Base-by-base conservation (phyloP, 495 filamentous ascomycete species). In the Podospora fimiseda region DNA sequence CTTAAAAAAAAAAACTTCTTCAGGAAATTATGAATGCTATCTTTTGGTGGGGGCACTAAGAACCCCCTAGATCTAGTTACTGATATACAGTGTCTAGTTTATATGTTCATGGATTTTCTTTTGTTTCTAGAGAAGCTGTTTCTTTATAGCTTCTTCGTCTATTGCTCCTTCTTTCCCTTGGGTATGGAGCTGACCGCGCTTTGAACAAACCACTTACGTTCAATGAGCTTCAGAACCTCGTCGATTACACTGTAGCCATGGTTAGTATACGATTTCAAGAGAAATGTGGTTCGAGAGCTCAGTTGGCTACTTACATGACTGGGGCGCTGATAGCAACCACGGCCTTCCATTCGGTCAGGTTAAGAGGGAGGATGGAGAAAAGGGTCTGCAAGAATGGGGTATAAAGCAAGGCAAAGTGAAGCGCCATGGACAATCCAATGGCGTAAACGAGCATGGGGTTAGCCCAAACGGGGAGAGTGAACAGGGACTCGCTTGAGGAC, bases 381-480 rank as follows among this genome's bases (percentile, higher is more conserved):
- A 99, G 73, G 4, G 69, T 72, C 73, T 96, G 93, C 50, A 99
- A 71, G 72, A 95, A 80, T 2, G 94, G 94, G 27, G 84, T 86
- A 71, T 99, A 99, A 43, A 99, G 80, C 46, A 99, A 82, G 9
- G 83, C 86, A 64, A 99, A 95, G 75, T 99, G 94, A 47, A 99
- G 80, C 7, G 77, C 80, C 94, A 99, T 99, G n/a, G 90, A 95
- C 51, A 99, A 70, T 11, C 78, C 78, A 59, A 99, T 93, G 56
- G 94, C 94, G 59, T 95, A 96, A 51, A 99, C 85, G 8, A 99
- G 80, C 78, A 93, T 90, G 83, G 95, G 90, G 72, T 99, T 99
- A 62, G 93, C 80, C 91, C 89, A 94, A 21, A 99, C 73, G 15
- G 90, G 90, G 56, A 97, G 83, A 9, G 93, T 96, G 24, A 99